Evolutionary conservation across 2,329 filamentous ascomycete species (phyloP), one percentile per base, ranked within the genome.

Genomic region (Neocatenulostroma microsporum): DNA sequence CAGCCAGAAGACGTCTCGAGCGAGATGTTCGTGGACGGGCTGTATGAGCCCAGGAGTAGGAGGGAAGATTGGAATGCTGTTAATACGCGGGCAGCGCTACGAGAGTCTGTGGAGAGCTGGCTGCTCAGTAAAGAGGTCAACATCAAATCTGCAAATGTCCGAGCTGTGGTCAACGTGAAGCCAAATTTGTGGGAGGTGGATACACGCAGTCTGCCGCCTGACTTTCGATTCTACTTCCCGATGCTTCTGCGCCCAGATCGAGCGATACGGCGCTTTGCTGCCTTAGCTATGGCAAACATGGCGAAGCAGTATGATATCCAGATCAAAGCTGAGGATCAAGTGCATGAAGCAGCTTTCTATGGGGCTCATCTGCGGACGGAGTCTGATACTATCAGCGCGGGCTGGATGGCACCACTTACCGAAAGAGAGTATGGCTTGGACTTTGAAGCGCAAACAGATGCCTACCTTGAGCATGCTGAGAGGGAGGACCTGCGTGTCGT

Each of bases 331-430:
- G n/a, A n/a, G n/a, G n/a, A n/a, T n/a, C n/a, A n/a, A n/a, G n/a
- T n/a, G n/a, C n/a, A n/a, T n/a, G n/a, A n/a, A n/a, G n/a, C n/a
- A n/a, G 54, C 51, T 5, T 66, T 61, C 39, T 59, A 61, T 26
- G 63, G 62, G 13, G 63, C 57, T 0, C 58, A 66, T 42, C 40
- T 67, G 23, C 51, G 59, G 14, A 62, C 60, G 2, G 59, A 55
- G n/a, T 39, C 37, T 4, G 62, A 65, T 35, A 61, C 62, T 1
- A 37, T 37, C 15, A 48, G 44, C n/a, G 49, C 49, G 21, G 52
- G 56, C 19, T 59, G 60, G 51, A 51, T 51, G 4, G 28, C 40
- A 32, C n/a, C n/a, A n/a, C n/a, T n/a, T n/a, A n/a, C n/a, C n/a
- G n/a, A n/a, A n/a, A n/a, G n/a, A n/a, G 40, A 34, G 13, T 37